phyloP scores from a whole-genome alignment of 257 asterid genomes.

The Jacaranda copaia region DNA sequence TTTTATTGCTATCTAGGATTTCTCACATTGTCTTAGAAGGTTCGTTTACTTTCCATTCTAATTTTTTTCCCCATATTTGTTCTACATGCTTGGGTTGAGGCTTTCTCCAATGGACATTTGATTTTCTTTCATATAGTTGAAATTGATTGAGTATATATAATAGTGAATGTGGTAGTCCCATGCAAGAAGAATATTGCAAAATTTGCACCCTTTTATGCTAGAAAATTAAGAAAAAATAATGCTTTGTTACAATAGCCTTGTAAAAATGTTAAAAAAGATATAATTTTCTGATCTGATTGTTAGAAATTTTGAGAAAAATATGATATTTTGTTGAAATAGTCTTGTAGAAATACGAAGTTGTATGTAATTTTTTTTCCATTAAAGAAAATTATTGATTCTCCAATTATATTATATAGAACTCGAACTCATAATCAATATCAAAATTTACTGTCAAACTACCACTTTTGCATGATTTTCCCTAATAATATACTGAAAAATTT shows the following conservation, averaged over 20 bases:
- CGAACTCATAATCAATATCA: no score
- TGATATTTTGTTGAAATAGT: background rate
- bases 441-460: no score
- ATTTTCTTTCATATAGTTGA: background rate
- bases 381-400: no score
- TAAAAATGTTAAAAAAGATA: no score
- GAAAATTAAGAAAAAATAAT: no score
- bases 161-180: background rate
- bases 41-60: constrained; percentile 1
- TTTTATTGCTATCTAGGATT: background rate
- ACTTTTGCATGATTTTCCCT: no score
- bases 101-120: background rate
- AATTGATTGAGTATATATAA: background rate
- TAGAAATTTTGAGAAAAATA: no score
- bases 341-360: background rate
- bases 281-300: no score
- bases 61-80: background rate
- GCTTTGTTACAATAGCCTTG: no score
- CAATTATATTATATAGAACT: no score
- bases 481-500: no score
- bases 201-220: no score
- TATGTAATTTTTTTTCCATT: background rate
- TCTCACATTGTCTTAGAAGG: constrained; percentile 20
- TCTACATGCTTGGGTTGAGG: background rate
- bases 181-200: background rate